phyloP scores from a whole-genome alignment of 2,329 filamentous ascomycete genomes.

The Calonectria pseudoturangicola region DNA sequence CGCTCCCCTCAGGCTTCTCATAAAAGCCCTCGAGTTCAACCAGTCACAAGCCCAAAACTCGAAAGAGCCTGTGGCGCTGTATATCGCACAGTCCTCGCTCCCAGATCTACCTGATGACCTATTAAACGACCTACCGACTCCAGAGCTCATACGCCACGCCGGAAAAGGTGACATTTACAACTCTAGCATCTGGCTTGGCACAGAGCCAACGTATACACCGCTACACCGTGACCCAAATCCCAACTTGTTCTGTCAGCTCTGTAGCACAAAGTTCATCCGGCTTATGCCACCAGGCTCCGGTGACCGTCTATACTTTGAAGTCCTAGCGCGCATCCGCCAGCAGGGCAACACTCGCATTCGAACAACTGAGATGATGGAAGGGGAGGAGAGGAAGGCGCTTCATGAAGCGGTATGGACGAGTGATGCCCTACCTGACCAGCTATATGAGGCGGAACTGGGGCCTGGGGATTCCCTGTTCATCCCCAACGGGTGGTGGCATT shows the following conservation, averaged over 20 bases:
- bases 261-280: constrained; percentile 82
- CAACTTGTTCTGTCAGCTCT: constrained; percentile 91
- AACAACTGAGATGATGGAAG: constrained; percentile 94
- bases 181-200: constrained; percentile 91
- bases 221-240: constrained; percentile 95
- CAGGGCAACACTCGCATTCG: constrained; percentile 73
- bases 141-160: constrained; percentile 75
- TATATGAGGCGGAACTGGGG: constrained; percentile 73
- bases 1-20: constrained; percentile 79
- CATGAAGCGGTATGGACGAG: constrained; percentile 82
- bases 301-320: constrained; percentile 75
- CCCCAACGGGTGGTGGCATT: constrained; percentile 68
- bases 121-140: constrained; percentile 80
- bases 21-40: constrained; percentile 73
- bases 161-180: constrained; percentile 91
- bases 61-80: constrained; percentile 71
- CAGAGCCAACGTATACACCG: constrained; percentile 91
- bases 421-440: constrained; percentile 54
- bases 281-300: constrained; percentile 81
- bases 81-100: constrained; percentile 89
- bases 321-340: constrained; percentile 64
- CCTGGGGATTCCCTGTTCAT: constrained; percentile 69
- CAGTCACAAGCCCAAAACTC: constrained; percentile 38
- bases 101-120: constrained; percentile 79
- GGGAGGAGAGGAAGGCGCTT: constrained; percentile 79